Conservation (phyloP, 2,329 filamentous ascomycete genomes). For the Neonectria coccinea region DNA sequence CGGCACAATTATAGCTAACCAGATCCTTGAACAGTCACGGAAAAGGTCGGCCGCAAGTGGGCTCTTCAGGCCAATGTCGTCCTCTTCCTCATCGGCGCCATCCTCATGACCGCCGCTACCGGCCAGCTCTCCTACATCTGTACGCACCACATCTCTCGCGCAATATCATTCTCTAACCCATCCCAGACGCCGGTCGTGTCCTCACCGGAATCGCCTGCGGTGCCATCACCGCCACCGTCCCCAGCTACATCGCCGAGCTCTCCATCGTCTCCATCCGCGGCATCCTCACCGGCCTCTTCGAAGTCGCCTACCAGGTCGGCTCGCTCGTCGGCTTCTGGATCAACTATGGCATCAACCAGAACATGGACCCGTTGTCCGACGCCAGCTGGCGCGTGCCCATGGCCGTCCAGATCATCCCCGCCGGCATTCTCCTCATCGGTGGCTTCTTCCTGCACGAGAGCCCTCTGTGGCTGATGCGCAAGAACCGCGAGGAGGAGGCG, state of each 20-base stretch:
- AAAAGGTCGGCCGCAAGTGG: slow-evolving; percentile 62
- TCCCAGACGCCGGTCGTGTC: slow-evolving; percentile 66
- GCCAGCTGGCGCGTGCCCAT: slow-evolving; percentile 63
- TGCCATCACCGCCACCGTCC: slow-evolving; percentile 69
- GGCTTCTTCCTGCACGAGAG: slow-evolving; percentile 59
- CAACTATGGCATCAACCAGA: slow-evolving; percentile 58
- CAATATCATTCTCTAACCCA: background rate
- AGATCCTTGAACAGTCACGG: slow-evolving; percentile 50
- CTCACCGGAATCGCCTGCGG: slow-evolving; percentile 69
- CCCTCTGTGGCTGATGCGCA: slow-evolving; percentile 54
- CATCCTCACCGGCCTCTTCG: slow-evolving; percentile 65
- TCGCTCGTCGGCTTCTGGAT: slow-evolving; percentile 64
- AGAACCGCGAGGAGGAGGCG: slow-evolving; percentile 49
- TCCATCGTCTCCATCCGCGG: slow-evolving; percentile 69
- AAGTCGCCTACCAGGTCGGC: slow-evolving; percentile 66
- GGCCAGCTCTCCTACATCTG: slow-evolving; percentile 59
- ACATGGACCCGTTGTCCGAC: slow-evolving; percentile 49
- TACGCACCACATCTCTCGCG: slow-evolving; percentile 18
- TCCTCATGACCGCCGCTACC: slow-evolving; percentile 57
- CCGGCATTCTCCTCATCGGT: slow-evolving; percentile 56
- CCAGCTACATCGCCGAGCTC: slow-evolving; percentile 73
- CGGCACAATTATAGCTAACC: slow-evolving; percentile 1
- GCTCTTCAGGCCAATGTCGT: slow-evolving; percentile 60
- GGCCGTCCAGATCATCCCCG: slow-evolving; percentile 59
- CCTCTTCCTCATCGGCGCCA: slow-evolving; percentile 58